Conservation (phyloP, 805 yeast species). For the Scheffersomyces amazonensis region DNA sequence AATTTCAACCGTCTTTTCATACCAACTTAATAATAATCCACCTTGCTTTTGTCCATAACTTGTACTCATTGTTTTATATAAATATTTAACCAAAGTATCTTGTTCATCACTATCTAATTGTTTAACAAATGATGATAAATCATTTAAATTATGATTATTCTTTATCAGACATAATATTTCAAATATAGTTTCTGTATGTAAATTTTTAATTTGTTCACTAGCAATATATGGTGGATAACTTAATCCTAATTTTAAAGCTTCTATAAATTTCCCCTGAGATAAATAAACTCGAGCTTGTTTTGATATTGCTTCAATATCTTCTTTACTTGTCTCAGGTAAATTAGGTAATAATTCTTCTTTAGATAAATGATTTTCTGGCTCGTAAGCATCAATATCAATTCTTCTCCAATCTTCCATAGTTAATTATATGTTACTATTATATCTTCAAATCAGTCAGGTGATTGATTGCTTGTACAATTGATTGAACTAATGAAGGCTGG, state of each 20-base stretch:
- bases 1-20: slow-evolving; percentile 79
- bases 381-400: slow-evolving; percentile 89
- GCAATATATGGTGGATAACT: slow-evolving; percentile 83
- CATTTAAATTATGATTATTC: slow-evolving; percentile 61
- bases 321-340: slow-evolving; percentile 38
- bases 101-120: slow-evolving; percentile 62
- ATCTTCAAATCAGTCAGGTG: not conserved
- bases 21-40: slow-evolving; percentile 85
- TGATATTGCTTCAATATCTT: slow-evolving; percentile 54
- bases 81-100: slow-evolving; percentile 75
- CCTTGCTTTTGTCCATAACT: slow-evolving; percentile 82
- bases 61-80: slow-evolving; percentile 81
- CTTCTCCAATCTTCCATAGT: slow-evolving; percentile 83
- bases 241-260: slow-evolving; percentile 64
- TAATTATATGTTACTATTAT: too few species aligned
- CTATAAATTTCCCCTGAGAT: slow-evolving; percentile 67
- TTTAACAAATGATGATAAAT: slow-evolving; percentile 60
- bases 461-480: not conserved
- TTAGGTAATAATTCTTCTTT: slow-evolving; percentile 62
- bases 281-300: slow-evolving; percentile 59
- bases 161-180: slow-evolving; percentile 57
- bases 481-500: too few species aligned
- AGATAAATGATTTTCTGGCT: slow-evolving; percentile 71
- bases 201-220: slow-evolving; percentile 50
- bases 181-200: slow-evolving; percentile 49